Evolutionary conservation across 2,329 filamentous ascomycete genomes (phyloP).

Genomic region (Emericellopsis atlantica): DNA sequence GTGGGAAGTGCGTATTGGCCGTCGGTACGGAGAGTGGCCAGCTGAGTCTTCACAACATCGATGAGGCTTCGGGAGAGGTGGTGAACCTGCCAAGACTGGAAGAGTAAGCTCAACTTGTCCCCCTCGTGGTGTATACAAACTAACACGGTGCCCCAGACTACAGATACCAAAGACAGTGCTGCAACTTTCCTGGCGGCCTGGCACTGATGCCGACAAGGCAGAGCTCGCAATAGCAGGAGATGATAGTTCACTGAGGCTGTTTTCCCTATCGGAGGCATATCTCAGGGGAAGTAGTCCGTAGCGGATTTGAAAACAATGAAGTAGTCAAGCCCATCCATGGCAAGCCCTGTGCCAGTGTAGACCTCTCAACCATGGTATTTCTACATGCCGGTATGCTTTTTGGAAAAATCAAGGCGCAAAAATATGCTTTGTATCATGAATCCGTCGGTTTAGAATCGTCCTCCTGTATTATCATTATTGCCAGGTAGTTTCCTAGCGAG

Average conservation of each 20-base stretch:
- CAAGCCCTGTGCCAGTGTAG: too few species aligned
- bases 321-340: too few species aligned
- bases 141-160: slow-evolving; percentile 9
- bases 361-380: too few species aligned
- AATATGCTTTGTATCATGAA: too few species aligned
- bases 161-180: slow-evolving; percentile 50
- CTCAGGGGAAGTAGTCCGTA: slow-evolving; percentile 2
- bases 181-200: slow-evolving; percentile 58
- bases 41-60: slow-evolving; percentile 29
- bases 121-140: neutral
- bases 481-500: neutral
- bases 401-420: too few species aligned
- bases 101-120: slow-evolving; percentile 21
- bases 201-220: slow-evolving; percentile 12
- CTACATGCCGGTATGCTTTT: too few species aligned
- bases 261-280: slow-evolving; percentile 24
- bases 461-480: slow-evolving; percentile 1
- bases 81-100: slow-evolving; percentile 19
- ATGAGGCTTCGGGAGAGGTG: slow-evolving; percentile 20
- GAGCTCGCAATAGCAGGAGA: slow-evolving; percentile 45
- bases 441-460: neutral
- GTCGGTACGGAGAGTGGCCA: slow-evolving; percentile 44
- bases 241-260: slow-evolving; percentile 47
- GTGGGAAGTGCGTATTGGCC: slow-evolving; percentile 29
- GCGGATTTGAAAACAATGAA: neutral